Conservation (phyloP, 2,329 filamentous ascomycete genomes). For the Scleromitrula shiraiana region DNA sequence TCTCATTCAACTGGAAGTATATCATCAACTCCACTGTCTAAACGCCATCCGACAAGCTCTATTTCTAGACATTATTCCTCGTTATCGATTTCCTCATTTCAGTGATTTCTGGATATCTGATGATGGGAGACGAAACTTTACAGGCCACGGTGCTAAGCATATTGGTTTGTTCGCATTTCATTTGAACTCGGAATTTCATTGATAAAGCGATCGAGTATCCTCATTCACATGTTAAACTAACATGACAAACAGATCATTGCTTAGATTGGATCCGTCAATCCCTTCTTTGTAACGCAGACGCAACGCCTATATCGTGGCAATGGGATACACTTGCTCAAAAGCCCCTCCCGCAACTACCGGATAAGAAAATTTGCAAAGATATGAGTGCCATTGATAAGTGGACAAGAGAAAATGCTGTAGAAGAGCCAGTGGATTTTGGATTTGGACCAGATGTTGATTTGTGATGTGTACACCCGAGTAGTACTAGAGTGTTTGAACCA, state of each 20-base stretch:
- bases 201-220: not conserved
- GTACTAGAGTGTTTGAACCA: slow-evolving; percentile 10
- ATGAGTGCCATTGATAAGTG: not conserved
- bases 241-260: not conserved
- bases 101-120: not conserved
- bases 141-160: slow-evolving; percentile 2
- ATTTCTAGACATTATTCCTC: not conserved
- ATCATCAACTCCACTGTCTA: not conserved
- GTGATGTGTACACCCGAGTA: too few species aligned
- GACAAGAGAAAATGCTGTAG: not conserved
- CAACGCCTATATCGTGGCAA: slow-evolving; percentile 1
- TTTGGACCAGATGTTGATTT: not conserved
- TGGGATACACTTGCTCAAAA: not conserved
- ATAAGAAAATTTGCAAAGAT: not conserved
- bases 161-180: not conserved
- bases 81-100: not conserved
- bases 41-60: slow-evolving; percentile 1
- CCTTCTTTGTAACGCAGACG: slow-evolving; percentile 2
- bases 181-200: not conserved
- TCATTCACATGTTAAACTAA: not conserved
- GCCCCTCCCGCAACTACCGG: slow-evolving; percentile 1
- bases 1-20: not conserved
- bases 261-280: slow-evolving; percentile 5
- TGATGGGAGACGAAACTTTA: not conserved
- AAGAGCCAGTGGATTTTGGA: not conserved